Percentiles rank a stretch among this genome's conserved stretches.
Conservation (phyloP, 2,329 filamentous ascomycete species). For the Colletotrichum melonis region DNA sequence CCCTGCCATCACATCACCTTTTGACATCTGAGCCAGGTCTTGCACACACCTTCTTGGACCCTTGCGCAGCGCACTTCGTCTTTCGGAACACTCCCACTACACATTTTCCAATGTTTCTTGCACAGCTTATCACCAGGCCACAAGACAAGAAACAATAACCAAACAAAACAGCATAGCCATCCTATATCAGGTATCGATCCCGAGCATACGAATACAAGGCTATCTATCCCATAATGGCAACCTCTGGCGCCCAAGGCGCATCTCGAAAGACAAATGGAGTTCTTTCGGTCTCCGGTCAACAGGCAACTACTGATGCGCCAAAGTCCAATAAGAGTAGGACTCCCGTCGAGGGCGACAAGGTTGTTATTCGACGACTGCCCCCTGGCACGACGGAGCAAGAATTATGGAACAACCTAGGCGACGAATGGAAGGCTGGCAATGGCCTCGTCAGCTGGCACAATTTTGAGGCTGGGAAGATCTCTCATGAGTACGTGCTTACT, state of each 20-base stretch:
- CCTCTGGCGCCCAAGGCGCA: conserved; percentile 21
- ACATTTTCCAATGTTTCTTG: not conserved
- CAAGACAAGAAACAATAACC: conserved; percentile 5
- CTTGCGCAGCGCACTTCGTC: not conserved
- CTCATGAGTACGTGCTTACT: conserved; percentile 76
- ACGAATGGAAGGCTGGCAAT: conserved; percentile 83
- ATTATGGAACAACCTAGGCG: conserved; percentile 77
- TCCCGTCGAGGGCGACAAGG: conserved; percentile 77
- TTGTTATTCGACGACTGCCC: conserved; percentile 85
- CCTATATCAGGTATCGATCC: not conserved
- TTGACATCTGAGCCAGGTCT: not conserved
- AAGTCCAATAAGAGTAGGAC: conserved; percentile 60
- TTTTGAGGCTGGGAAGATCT: conserved; percentile 76
- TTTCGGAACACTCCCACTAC: not conserved
- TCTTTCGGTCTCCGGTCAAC: conserved; percentile 59
- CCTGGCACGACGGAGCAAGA: conserved; percentile 86
- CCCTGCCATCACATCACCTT: conserved; percentile 11
- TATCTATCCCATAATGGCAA: conserved; percentile 21
- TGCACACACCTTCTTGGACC: conserved; percentile 9
- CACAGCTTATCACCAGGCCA: not conserved
- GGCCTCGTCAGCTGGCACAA: conserved; percentile 88
- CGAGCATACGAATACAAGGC: not conserved
- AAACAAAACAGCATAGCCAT: conserved; percentile 18
- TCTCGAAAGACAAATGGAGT: conserved; percentile 62
- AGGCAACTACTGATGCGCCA: conserved; percentile 52